Evolutionary conservation across 768 basidiomycete species (phyloP), one percentile per base, ranked within the genome.

Genomic region (Kwoniella mangroviensis): DNA sequence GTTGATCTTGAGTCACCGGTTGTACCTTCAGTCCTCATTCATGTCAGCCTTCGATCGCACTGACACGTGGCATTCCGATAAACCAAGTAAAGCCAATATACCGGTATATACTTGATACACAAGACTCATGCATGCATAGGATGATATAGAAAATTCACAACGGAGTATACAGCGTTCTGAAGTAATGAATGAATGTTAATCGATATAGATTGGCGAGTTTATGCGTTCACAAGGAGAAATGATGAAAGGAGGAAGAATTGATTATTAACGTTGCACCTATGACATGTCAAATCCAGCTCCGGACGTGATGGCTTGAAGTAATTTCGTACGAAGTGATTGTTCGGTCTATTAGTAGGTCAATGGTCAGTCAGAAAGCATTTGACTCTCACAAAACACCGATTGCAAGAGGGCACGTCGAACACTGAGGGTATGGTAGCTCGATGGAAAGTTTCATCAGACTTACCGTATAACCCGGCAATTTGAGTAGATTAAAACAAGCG

Each of bases 221-320:
- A 4, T 34, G 34, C 34, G 34, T 7, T 34, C 3, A 34, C 6
- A 34, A 34, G 34, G 34, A 7, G 34, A 7, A 7, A 34, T 34
- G 34, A 34, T 34, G 21, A 24, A 55, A 55, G 4, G 54, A 19
- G 12, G 43, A 41, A 40, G 60, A 28, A 24, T 22, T 59, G 34
- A 34, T 34, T 34, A 1, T 34, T 4, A 34, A 34, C 34, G 34
- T 34, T 34, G 9, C 34, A 34, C 34, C 34, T 79, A 97, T 11
- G 94, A 97, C 60, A 98, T 85, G 84, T 98, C 95, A 72, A 98
- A 98, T 1, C 95, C 95, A 4, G 94, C 92, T 52, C 90, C 90
- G 0, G 93, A 89, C 54, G 87, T 90, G 78, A 98, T 92, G 0
- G 94, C 92, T 76, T 93, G 91, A 5, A 95, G 77, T 34, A 98